phyloP scores from a whole-genome alignment of 768 basidiomycete species.

The Phylloporus arenicola region DNA sequence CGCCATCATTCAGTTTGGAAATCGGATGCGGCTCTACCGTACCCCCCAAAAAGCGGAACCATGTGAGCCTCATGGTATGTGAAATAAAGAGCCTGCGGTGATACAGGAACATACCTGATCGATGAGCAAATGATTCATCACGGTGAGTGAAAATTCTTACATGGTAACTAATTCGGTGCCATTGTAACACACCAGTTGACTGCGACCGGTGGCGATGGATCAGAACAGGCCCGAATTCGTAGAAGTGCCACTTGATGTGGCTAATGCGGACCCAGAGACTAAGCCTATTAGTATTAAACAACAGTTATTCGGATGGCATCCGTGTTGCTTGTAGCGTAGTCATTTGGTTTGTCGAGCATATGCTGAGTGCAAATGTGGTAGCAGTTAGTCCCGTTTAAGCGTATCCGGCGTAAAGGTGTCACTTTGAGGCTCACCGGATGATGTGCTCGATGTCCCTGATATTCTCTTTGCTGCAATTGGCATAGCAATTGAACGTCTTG shows the following conservation, averaged over 20 bases:
- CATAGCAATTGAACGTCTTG: too few relatives aligned
- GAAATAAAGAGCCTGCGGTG: neutral
- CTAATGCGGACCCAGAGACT: neutral
- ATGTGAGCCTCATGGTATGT: neutral
- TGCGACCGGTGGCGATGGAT: conserved; percentile 2
- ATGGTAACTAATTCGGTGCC: neutral
- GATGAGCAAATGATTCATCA: neutral
- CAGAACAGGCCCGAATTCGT: neutral
- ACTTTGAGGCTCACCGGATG: neutral
- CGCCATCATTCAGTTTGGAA: neutral
- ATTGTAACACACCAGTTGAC: neutral
- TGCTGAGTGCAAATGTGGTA: neutral
- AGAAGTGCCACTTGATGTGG: neutral
- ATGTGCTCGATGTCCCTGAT: neutral
- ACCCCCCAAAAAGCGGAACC: neutral
- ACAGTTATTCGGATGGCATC: neutral
- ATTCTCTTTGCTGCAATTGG: too few relatives aligned
- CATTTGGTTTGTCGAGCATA: neutral
- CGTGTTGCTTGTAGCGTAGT: neutral
- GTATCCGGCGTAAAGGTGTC: neutral
- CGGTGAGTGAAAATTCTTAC: neutral
- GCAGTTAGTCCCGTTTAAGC: too few relatives aligned
- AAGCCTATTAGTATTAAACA: neutral
- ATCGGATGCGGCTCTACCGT: neutral
- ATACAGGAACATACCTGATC: neutral